A percentile compares a stretch with the other conserved stretches of the same genome.
Conservation (phyloP, 768 basidiomycete species). For the Suillus plorans region DNA sequence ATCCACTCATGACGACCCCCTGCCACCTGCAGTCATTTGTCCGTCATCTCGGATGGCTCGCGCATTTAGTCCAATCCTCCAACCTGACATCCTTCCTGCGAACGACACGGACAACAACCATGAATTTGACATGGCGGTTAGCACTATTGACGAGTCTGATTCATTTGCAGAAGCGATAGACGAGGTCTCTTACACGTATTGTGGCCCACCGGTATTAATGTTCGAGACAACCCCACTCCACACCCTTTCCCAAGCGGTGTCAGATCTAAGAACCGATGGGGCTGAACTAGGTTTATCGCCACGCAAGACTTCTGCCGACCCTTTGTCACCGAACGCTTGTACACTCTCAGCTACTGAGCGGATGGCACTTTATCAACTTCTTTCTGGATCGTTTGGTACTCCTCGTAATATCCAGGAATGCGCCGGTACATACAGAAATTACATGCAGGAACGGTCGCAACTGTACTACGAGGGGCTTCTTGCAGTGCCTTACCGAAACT, state of each 20-base stretch:
- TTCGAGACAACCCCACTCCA: constrained; percentile 19
- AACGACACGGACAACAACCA: constrained; percentile 8
- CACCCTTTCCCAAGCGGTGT: constrained; percentile 4
- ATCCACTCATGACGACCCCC: constrained; percentile 8
- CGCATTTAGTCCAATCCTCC: constrained; percentile 29
- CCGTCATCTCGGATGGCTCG: constrained; percentile 16
- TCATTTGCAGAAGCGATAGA: constrained; percentile 29
- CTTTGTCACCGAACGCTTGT: constrained; percentile 1
- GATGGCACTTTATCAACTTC: constrained; percentile 47
- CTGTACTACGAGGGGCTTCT: constrained; percentile 47
- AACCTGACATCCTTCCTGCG: constrained; percentile 3
- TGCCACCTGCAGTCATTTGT: constrained; percentile 5
- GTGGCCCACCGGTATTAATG: constrained; percentile 23
- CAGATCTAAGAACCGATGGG: background rate
- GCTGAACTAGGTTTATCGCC: constrained; percentile 6
- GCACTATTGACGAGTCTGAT: constrained; percentile 25
- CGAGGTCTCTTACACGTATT: constrained; percentile 28
- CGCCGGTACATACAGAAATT: constrained; percentile 49
- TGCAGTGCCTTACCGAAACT: constrained; percentile 16
- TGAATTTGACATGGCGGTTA: constrained; percentile 19
- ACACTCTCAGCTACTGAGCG: constrained; percentile 47
- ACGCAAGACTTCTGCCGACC: background rate
- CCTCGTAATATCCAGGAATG: constrained; percentile 47
- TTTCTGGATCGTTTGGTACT: constrained; percentile 49
- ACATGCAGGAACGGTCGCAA: constrained; percentile 49